Evolutionary conservation across 2,329 filamentous ascomycete species (phyloP), one percentile per base, ranked within the genome.

Genomic region (Aspergillus ibericus): DNA sequence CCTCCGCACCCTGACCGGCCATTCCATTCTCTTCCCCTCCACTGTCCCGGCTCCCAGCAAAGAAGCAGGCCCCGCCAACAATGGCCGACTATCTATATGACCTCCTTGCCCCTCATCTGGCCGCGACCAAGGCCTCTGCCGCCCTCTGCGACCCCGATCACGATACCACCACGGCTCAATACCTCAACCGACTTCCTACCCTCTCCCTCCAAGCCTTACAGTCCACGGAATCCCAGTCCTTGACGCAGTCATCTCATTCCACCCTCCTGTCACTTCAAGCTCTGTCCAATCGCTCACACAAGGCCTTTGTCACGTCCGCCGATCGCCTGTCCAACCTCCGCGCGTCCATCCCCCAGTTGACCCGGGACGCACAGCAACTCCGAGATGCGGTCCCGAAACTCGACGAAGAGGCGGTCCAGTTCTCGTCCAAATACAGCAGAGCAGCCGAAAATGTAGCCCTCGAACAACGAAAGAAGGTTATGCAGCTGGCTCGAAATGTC

Each of bases 271-370:
- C 92, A 0, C 83, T 98, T 1, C 95, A 99, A 73, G 85, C 87
- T 0, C 85, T 98, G 51, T 93, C 93, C 7, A 96, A 96, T 68
- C 90, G 91, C 66, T 96, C 93, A 0, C 89, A 97, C 75, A 91
- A 89, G 71, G 83, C 88, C 16, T 88, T 98, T 63, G 92, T 97
- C 66, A 82, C 88, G 54, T 95, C 93, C 4, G 88, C 91, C 20
- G 84, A 87, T 66, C 88, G 90, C 67, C 87, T 98, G 68, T 83
- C 85, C n/a, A 87, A 86, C 9, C 82, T 98, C 7, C 81, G 82
- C 51, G 81, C 82, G n/a, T 85, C 88, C 1, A 80, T 99, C n/a
- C 90, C 92, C 0, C 75, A 80, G 13, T 79, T 98, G 46, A 85
- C 85, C 36, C 80, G 82, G 50, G 84, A 89, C 68, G 85, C 89